Evolutionary conservation across 352 stramenopile species (phyloP).

Genomic region (Globisporangium spinosum): DNA sequence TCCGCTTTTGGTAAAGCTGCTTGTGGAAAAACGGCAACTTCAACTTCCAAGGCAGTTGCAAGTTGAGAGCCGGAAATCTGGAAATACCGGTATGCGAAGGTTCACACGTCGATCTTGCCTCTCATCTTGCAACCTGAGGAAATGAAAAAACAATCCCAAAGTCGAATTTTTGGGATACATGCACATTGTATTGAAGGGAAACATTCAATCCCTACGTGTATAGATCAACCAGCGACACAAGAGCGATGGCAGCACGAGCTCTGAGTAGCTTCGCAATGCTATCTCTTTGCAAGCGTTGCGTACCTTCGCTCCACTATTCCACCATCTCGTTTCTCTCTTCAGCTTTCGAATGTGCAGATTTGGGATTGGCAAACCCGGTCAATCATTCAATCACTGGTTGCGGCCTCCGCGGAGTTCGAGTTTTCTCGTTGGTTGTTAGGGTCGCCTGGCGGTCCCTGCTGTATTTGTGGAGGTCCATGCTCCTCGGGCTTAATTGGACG

Average conservation of each 20-base stretch:
- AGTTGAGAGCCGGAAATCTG: background rate
- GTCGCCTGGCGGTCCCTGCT: background rate
- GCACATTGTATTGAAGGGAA: background rate
- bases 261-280: background rate
- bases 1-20: background rate
- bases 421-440: background rate
- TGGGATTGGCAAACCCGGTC: background rate
- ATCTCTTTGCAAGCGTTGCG: background rate
- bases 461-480: background rate
- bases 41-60: slow-evolving; percentile 14
- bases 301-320: background rate
- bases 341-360: background rate
- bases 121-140: background rate
- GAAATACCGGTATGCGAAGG: background rate
- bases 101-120: background rate
- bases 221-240: background rate
- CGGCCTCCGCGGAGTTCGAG: background rate
- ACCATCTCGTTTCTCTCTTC: background rate
- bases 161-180: background rate
- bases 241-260: background rate
- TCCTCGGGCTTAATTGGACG: background rate
- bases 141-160: background rate
- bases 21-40: slow-evolving; percentile 21
- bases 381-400: background rate
- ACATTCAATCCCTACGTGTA: background rate